phyloP scores from a whole-genome alignment of 2,329 filamentous ascomycete species.

The Scedosporium minutisporum region DNA sequence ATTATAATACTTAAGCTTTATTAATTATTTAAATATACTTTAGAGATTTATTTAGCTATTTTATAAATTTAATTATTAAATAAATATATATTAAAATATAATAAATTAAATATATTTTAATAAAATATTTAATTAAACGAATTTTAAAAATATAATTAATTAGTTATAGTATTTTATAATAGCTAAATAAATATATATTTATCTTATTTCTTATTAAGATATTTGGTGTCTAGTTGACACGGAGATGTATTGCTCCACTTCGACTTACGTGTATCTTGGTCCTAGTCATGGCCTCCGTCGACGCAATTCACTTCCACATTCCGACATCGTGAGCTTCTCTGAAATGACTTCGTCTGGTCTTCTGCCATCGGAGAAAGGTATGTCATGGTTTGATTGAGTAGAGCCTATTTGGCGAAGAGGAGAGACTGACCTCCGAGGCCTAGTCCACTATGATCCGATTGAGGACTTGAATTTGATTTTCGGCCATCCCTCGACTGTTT shows the following conservation, averaged over 20 bases:
- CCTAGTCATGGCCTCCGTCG: neutral
- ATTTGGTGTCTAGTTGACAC: neutral
- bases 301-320: no score
- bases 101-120: constrained; percentile 3
- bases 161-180: neutral
- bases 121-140: neutral
- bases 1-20: no score
- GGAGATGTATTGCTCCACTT: no score
- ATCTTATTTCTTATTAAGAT: neutral
- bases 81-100: constrained; percentile 26
- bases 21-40: no score
- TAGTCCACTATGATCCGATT: constrained; percentile 80
- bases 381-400: neutral
- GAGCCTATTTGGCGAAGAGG: no score
- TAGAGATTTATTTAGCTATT: no score
- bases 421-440: neutral
- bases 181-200: neutral
- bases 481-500: constrained; percentile 75
- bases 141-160: neutral
- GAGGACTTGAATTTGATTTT: constrained; percentile 91
- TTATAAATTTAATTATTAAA: no score
- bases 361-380: neutral
- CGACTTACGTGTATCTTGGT: neutral
- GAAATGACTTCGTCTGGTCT: neutral
- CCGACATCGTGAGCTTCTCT: no score